phyloP scores from a whole-genome alignment of 345 rosid species.

The Rubroshorea leprosula region DNA sequence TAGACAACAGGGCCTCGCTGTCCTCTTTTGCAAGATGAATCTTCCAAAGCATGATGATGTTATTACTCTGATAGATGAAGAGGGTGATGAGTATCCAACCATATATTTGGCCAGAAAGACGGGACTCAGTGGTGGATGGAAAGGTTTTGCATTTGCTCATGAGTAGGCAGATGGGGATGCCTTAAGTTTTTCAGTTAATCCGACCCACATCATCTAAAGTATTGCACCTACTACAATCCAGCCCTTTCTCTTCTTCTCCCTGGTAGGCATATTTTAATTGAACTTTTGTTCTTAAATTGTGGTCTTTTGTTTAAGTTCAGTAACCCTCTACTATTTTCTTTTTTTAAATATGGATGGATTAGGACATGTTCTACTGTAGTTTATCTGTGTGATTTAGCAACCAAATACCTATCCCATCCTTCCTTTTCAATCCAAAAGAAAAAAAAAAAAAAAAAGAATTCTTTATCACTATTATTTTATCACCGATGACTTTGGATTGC shows the following conservation, averaged over 20 bases:
- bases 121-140: conserved; percentile 78
- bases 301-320: not conserved
- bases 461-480: too few relatives aligned
- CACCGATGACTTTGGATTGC: too few relatives aligned
- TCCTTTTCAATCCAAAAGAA: too few relatives aligned
- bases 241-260: not conserved
- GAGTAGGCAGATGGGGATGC: conserved; percentile 65
- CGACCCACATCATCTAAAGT: conserved; percentile 48
- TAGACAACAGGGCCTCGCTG: conserved; percentile 68
- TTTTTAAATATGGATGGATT: too few relatives aligned
- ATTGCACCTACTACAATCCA: not conserved
- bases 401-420: too few relatives aligned
- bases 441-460: too few relatives aligned
- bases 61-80: conserved; percentile 41
- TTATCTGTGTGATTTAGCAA: not conserved
- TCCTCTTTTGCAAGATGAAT: conserved; percentile 36
- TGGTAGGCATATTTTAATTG: too few relatives aligned
- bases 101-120: conserved; percentile 41
- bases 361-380: too few relatives aligned
- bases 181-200: conserved; percentile 46
- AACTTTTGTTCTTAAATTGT: too few relatives aligned
- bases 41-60: conserved; percentile 42
- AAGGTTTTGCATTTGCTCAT: conserved; percentile 58
- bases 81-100: conserved; percentile 37
- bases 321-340: not conserved